Conservation (phyloP, 2,329 filamentous ascomycete species). For the Periconia sp. region DNA sequence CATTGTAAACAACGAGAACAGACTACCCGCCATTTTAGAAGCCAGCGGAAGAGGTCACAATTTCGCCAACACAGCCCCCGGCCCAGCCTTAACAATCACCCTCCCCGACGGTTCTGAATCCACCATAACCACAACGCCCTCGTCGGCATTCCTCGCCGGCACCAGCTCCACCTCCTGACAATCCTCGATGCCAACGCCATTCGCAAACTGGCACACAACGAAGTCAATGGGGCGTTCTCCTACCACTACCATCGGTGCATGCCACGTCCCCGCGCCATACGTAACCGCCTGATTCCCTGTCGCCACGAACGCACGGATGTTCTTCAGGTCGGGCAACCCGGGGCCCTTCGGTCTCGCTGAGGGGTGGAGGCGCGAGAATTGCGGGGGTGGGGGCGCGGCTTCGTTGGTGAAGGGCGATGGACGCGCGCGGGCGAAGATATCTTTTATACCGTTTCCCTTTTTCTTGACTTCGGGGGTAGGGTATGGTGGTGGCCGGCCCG, state of each 20-base stretch:
- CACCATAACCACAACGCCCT: constrained; percentile 38
- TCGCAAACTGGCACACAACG: constrained; percentile 80
- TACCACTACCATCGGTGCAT: constrained; percentile 92
- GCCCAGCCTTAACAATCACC: constrained; percentile 39
- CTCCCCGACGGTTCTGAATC: constrained; percentile 35
- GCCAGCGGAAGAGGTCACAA: constrained; percentile 23
- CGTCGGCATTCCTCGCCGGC: constrained; percentile 26
- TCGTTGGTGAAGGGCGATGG: constrained; percentile 56
- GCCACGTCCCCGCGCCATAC: constrained; percentile 90
- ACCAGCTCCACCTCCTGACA: constrained; percentile 73
- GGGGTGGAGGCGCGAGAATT: constrained; percentile 30
- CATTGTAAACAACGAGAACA: not conserved
- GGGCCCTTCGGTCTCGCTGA: constrained; percentile 46
- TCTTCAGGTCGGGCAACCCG: constrained; percentile 71
- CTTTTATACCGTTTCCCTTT: constrained; percentile 28
- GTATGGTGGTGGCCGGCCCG: constrained; percentile 44
- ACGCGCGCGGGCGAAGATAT: constrained; percentile 46
- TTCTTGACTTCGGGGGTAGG: constrained; percentile 39
- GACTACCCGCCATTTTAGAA: not conserved
- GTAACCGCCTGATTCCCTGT: constrained; percentile 81
- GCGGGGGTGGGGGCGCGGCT: constrained; percentile 39
- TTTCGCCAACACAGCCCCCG: constrained; percentile 35
- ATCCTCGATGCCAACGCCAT: constrained; percentile 79
- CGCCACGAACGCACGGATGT: constrained; percentile 77
- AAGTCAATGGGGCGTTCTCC: constrained; percentile 75